Percentiles rank a stretch among this genome's conserved stretches.
phyloP scores from a whole-genome alignment of 2,329 filamentous ascomycete genomes.

The Ceratocystis destructans region DNA sequence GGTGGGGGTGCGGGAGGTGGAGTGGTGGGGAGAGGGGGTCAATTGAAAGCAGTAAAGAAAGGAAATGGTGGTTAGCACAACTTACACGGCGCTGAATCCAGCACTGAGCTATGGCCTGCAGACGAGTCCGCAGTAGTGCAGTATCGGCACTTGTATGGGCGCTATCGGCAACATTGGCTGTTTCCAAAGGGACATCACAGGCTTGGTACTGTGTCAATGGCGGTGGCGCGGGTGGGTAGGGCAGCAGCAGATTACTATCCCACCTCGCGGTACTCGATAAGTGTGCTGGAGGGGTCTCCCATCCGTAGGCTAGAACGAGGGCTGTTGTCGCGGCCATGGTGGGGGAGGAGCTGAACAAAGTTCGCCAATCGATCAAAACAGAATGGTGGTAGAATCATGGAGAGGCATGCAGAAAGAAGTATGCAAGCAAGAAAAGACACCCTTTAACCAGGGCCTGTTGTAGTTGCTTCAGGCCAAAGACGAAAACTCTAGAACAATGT shows the following conservation, averaged over 20 bases:
- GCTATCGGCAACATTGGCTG: not conserved
- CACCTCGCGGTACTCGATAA: not conserved
- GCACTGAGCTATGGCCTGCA: not conserved
- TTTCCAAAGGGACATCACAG: not conserved
- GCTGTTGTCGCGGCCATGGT: conserved; percentile 3
- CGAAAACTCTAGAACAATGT: not conserved
- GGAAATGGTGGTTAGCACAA: not conserved
- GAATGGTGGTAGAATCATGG: conserved; percentile 1
- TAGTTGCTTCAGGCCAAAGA: not conserved
- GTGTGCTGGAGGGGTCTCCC: not conserved
- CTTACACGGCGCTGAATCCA: not conserved
- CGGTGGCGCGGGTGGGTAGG: not conserved
- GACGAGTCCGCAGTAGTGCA: not conserved
- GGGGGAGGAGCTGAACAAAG: not conserved
- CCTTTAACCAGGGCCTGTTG: not conserved
- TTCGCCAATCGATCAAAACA: not conserved
- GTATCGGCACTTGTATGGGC: not conserved
- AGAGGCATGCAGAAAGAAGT: not conserved
- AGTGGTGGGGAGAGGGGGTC: too few relatives aligned
- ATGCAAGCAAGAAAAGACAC: too few relatives aligned
- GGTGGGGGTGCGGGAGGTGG: too few relatives aligned
- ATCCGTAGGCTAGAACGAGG: not conserved
- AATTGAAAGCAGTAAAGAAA: not conserved
- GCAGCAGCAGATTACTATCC: not conserved
- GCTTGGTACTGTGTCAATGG: not conserved